Evolutionary conservation across 805 yeast genomes (phyloP), one percentile per base, ranked within the genome.

Genomic region (Teunomyces barrocoloradensis): DNA sequence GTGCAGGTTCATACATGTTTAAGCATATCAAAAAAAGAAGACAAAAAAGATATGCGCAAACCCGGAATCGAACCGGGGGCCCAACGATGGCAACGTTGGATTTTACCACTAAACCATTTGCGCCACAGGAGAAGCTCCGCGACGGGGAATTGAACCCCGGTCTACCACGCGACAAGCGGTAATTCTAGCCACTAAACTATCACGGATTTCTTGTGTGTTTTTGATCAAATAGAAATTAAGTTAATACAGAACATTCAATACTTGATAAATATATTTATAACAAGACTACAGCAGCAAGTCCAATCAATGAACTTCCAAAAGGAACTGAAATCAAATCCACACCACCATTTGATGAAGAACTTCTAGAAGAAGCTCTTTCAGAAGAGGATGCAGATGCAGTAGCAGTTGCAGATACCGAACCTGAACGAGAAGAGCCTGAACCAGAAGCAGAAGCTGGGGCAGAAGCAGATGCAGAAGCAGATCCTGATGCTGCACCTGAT

Each of bases 41-140:
- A 43, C 28, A 37, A 37, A 37, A n/a, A 37, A 32, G 20, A 43
- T 32, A n/a, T 44, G 47, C 44, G 47, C 47, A 34, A 42, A 38
- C 42, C 46, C 39, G 45, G 46, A 45, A 49, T 46, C 49, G 49
- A 46, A 46, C 49, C 49, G 42, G 49, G 49, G 49, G 49, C 49
- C 45, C 49, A 42, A 40, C 49, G 48, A 45, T 45, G 48, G 48
- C 48, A 45, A 45, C 48, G 48, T 38, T 45, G 48, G 44, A 45
- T 45, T 45, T 45, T 45, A 45, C 48, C 48, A 45, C 48, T 45
- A 45, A 45, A 45, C 48, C 48, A 45, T 35, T 41, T 33, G 48
- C 48, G 48, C 46, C 7, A 6, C n/a, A 51, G 18, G 44, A 51
- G 51, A 49, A 51, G 47, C 50, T 53, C 50, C 34, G 34, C 34